Base-by-base conservation (phyloP, 805 yeast genomes). In the Allodekkera sacchari region DNA sequence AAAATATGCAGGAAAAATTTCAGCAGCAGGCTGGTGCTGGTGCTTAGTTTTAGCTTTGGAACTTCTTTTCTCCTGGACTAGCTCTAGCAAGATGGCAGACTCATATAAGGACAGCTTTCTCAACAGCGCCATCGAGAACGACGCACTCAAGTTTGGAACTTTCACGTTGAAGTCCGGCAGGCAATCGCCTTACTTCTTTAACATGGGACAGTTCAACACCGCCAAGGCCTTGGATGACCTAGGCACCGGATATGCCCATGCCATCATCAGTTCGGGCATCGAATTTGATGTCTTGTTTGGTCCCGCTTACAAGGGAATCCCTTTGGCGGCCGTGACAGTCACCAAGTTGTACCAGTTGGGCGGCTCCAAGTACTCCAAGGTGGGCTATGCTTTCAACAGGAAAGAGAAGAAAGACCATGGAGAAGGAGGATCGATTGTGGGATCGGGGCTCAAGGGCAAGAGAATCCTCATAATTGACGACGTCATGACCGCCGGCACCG, bases 401-500 rank as follows among this genome's bases (percentile, higher is more conserved):
- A 92, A 89, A 63, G 96, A 87, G 59, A 81, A 82, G 66, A 89
- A 89, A 62, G 96, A 88, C 53, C 98, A 89, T 53, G 98, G 98
- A 35, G 98, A 89, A 63, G 98, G 97, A 44, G 98, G 98, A 10
- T 72, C 73, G 35, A 83, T 89, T 46, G 97, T 92, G 25, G 98
- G 98, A 22, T 75, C 82, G 28, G 58, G 74, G 5, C 69, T 89
- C 47, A 68, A 69, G 38, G 82, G 71, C 30, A 81, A 88, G 57
- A 69, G 69, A 38, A 74, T 89, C 16, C 63, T 92, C 48, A 83
- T 92, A 48, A 85, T 89, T 39, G 98, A 92, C 57, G 98, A 89
- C 50, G 96, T 92, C 26, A 88, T 89, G 78, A 89, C 97, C 38
- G 97, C 97, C 1, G 98, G 98, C 25, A 92, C 97, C 37, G 97